Base-by-base conservation (phyloP, 75 land plant species). In the Adiantum capillusveneris region DNA sequence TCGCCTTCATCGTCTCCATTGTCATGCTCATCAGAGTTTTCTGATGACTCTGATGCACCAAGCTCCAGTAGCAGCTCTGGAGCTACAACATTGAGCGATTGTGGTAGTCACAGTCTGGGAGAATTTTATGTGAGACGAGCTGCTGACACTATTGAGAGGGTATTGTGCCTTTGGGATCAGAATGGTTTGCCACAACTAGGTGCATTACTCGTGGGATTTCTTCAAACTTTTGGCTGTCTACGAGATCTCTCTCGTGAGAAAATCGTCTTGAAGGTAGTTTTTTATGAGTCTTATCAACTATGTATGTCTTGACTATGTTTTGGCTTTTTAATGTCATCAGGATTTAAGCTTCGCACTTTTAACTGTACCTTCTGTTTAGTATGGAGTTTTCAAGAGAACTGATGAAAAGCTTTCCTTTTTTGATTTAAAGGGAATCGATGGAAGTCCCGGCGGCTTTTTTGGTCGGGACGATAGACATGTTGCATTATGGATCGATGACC, bases 381-480 rank as follows among this genome's bases (percentile, higher is more conserved):
- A n/a, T n/a, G n/a, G n/a, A n/a, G n/a, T n/a, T n/a, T n/a, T n/a
- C n/a, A n/a, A n/a, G n/a, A n/a, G n/a, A n/a, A 14, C 29, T 61
- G 21, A 60, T 65, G 36, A 43, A 59, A 29, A 7, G 6, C 28
- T 31, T 31, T 36, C 64, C n/a, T 7, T 29, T 25, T 36, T 27
- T 36, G 65, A 7, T 67, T 34, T 44, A 17, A 63, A 72, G 75
- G 64, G 63, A 12, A 25, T 49, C 25, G 57, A 66, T 44, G 79
- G 79, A 28, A 67, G 59, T 29, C n/a, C 58, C n/a, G 79, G 79
- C 13, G 77, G 77, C 24, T n/a, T 76, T 31, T 72, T 76, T 62
- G 24, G 12, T 36, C 65, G 37, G 27, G 65, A 66, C 18, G 49
- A 65, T 39, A 31, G 57, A 14, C 56, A 78, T 36, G 57, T 59